Evolutionary conservation across 129 eudicot species (phyloP).

Genomic region (Artemisia argyi): DNA sequence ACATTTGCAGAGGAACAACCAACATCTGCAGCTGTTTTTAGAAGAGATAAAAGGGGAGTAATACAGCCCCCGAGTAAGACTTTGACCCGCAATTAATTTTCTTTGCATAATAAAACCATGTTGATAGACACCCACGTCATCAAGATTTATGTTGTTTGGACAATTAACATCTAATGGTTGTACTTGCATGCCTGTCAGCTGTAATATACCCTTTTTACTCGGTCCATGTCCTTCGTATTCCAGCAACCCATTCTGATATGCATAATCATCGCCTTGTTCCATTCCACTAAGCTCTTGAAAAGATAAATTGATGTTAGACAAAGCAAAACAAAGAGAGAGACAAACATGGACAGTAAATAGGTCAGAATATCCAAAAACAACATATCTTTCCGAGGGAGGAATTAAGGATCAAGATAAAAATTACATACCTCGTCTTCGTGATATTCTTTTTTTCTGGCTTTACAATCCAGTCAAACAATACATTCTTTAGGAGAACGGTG

Average conservation of each 20-base stretch:
- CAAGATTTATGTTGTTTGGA: too few species aligned
- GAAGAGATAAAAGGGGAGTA: too few species aligned
- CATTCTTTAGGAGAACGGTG: constrained; percentile 56
- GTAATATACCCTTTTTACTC: constrained; percentile 53
- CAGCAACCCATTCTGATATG: constrained; percentile 55
- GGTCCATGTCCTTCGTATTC: constrained; percentile 56
- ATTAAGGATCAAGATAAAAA: background rate
- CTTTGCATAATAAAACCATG: too few species aligned
- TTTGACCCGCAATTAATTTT: too few species aligned
- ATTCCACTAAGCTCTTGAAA: constrained; percentile 64
- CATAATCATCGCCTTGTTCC: constrained; percentile 19
- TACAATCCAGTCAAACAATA: constrained; percentile 78
- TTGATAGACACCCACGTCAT: too few species aligned
- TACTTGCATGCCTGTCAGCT: constrained; percentile 46
- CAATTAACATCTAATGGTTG: constrained; percentile 66
- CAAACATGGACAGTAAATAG: background rate
- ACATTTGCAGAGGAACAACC: too few species aligned
- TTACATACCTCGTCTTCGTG: constrained; percentile 72
- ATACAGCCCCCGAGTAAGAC: too few species aligned
- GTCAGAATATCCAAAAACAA: too few species aligned
- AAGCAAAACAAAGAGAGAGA: constrained; percentile 4
- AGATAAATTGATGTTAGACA: background rate
- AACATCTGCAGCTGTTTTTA: too few species aligned
- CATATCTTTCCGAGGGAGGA: background rate
- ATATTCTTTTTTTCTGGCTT: constrained; percentile 60